phyloP scores from a whole-genome alignment of 2,329 filamentous ascomycete genomes.

The Endoconidiophora polonica region DNA sequence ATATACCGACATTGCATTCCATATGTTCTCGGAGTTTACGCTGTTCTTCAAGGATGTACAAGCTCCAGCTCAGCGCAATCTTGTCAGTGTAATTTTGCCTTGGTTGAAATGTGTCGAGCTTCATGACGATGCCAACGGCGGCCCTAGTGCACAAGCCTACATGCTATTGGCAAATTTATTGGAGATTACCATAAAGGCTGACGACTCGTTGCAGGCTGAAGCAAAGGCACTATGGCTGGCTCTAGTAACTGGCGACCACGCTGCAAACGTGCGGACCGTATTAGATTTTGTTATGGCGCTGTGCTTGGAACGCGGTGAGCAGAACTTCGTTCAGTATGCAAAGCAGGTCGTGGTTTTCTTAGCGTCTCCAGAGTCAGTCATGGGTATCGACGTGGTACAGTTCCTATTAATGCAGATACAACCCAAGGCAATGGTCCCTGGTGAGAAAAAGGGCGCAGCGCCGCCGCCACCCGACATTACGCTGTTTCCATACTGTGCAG shows the following conservation, averaged over 20 bases:
- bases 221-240: conserved; percentile 97
- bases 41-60: conserved; percentile 80
- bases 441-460: conserved; percentile 56
- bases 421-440: conserved; percentile 92
- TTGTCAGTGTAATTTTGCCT: conserved; percentile 83
- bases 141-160: conserved; percentile 79
- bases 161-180: conserved; percentile 89
- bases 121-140: conserved; percentile 78
- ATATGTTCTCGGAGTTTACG: conserved; percentile 91
- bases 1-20: conserved; percentile 76
- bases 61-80: conserved; percentile 72
- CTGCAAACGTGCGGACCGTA: conserved; percentile 83
- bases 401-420: conserved; percentile 82
- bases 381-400: conserved; percentile 66
- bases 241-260: conserved; percentile 78
- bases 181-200: conserved; percentile 80
- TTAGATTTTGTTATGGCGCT: conserved; percentile 92
- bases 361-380: conserved; percentile 36
- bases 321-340: conserved; percentile 94
- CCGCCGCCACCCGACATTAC: conserved; percentile 56
- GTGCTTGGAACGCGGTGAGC: conserved; percentile 83
- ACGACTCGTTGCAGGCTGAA: conserved; percentile 59
- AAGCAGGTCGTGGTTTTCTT: conserved; percentile 97
- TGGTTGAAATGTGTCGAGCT: conserved; percentile 94
- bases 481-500: conserved; percentile 74